phyloP scores from a whole-genome alignment of 768 basidiomycete genomes.

The Boletus tomentosulus region DNA sequence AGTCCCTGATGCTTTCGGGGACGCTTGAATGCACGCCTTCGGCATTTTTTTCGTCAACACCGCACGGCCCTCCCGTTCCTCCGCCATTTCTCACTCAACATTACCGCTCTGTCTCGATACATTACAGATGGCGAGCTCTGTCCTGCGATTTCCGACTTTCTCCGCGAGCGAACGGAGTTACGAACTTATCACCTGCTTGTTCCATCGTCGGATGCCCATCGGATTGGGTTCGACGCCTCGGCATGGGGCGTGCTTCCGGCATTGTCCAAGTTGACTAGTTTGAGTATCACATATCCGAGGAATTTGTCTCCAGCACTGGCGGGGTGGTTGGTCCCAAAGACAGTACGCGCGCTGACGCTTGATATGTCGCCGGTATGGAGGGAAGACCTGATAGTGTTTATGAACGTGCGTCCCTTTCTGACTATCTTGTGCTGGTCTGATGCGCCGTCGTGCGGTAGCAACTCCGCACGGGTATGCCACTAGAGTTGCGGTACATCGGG shows the following conservation, averaged over 20 bases:
- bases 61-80: constrained; percentile 53
- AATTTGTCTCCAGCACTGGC: constrained; percentile 64
- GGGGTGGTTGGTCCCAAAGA: constrained; percentile 62
- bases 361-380: constrained; percentile 34
- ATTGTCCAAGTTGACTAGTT: constrained; percentile 46
- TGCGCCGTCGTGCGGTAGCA: constrained; percentile 36
- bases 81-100: constrained; percentile 56
- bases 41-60: constrained; percentile 44
- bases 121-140: constrained; percentile 58
- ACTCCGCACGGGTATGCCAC: constrained; percentile 55
- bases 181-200: constrained; percentile 50
- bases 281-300: constrained; percentile 60
- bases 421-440: background rate
- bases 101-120: constrained; percentile 39
- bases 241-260: constrained; percentile 69
- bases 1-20: constrained; percentile 53
- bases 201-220: constrained; percentile 40
- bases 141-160: constrained; percentile 63
- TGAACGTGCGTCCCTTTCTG: constrained; percentile 32
- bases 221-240: constrained; percentile 63
- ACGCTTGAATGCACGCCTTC: constrained; percentile 50
- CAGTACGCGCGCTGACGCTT: constrained; percentile 44
- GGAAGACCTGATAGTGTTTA: constrained; percentile 40
- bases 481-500: constrained; percentile 49
- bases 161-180: constrained; percentile 51